Percentiles rank a stretch among this genome's conserved stretches.
Conservation (phyloP, 768 basidiomycete genomes). For the Lentinula sp. region DNA sequence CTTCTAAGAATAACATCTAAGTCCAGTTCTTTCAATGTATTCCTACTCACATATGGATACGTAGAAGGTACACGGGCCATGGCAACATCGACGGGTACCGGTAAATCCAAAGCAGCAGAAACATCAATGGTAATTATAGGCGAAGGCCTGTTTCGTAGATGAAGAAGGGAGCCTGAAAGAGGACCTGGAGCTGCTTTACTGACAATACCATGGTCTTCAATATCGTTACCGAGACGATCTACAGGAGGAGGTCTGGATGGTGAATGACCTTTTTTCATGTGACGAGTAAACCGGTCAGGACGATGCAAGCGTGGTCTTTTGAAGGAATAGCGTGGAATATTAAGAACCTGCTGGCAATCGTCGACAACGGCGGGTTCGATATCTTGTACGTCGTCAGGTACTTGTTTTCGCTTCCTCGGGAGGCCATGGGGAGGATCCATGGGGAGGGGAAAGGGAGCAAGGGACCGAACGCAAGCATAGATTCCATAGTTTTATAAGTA, state of each 20-base stretch:
- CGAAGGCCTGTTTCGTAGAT: slow-evolving; percentile 22
- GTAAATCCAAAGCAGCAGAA: slow-evolving; percentile 17
- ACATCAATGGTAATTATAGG: slow-evolving; percentile 17
- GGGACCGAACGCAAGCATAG: slow-evolving; percentile 11
- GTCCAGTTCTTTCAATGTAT: slow-evolving; percentile 81
- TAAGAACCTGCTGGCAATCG: slow-evolving; percentile 17
- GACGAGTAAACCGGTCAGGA: slow-evolving; percentile 18
- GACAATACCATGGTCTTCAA: slow-evolving; percentile 42
- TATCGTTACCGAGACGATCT: slow-evolving; percentile 30
- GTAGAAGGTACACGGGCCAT: slow-evolving; percentile 60
- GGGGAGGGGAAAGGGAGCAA: slow-evolving; percentile 14
- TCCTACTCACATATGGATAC: slow-evolving; percentile 74
- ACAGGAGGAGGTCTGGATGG: slow-evolving; percentile 22
- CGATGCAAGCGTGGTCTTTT: slow-evolving; percentile 1
- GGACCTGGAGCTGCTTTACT: slow-evolving; percentile 37
- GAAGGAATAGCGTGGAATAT: slow-evolving; percentile 1
- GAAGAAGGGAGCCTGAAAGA: slow-evolving; percentile 37
- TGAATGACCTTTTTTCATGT: slow-evolving; percentile 7
- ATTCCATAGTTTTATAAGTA: slow-evolving; percentile 21
- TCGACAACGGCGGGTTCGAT: slow-evolving; percentile 28
- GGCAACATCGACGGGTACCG: slow-evolving; percentile 35
- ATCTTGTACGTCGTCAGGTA: slow-evolving; percentile 38
- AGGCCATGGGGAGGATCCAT: slow-evolving; percentile 60
- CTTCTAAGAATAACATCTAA: slow-evolving; percentile 81
- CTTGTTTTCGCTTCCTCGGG: slow-evolving; percentile 63